Percentiles rank a stretch among this genome's conserved stretches.
Evolutionary conservation across 257 asterid genomes (phyloP).

Genomic region (Striga asiatica): DNA sequence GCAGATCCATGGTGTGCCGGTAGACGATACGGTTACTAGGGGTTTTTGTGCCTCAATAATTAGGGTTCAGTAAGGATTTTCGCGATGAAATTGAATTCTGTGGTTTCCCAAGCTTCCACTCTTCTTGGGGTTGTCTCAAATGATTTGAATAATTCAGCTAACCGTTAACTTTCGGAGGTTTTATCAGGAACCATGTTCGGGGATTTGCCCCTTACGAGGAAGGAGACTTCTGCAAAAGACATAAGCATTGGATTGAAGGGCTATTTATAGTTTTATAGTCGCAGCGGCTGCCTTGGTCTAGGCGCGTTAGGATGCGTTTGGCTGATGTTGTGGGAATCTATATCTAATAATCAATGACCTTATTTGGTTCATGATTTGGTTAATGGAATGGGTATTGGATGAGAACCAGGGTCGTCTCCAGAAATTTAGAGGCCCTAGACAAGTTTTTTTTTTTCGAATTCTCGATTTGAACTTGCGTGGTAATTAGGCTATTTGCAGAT

Average conservation of each 20-base stretch:
- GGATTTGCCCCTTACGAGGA: conserved; percentile 13
- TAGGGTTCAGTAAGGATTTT: conserved; percentile 22
- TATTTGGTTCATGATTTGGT: too few relatives aligned
- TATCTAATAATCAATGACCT: too few relatives aligned
- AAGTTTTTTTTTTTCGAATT: too few relatives aligned
- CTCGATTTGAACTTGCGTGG: too few relatives aligned
- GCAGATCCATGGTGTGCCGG: conserved; percentile 50
- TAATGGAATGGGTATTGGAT: too few relatives aligned
- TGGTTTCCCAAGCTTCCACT: background rate
- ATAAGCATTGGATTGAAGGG: background rate
- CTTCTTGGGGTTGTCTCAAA: background rate
- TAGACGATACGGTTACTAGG: background rate
- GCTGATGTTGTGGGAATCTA: too few relatives aligned
- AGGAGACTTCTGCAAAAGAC: conserved; percentile 7
- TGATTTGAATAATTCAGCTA: background rate
- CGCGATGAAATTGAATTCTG: too few relatives aligned
- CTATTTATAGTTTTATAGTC: conserved; percentile 37
- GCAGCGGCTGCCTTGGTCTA: background rate
- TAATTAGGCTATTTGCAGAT: too few relatives aligned
- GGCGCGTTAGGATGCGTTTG: background rate
- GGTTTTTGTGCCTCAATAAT: background rate
- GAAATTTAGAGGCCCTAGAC: too few relatives aligned
- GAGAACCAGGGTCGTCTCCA: too few relatives aligned
- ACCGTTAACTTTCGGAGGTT: background rate
- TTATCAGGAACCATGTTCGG: conserved; percentile 2